Base-by-base conservation (phyloP, 169 alveolate species). In the Plasmodium relictum region DNA sequence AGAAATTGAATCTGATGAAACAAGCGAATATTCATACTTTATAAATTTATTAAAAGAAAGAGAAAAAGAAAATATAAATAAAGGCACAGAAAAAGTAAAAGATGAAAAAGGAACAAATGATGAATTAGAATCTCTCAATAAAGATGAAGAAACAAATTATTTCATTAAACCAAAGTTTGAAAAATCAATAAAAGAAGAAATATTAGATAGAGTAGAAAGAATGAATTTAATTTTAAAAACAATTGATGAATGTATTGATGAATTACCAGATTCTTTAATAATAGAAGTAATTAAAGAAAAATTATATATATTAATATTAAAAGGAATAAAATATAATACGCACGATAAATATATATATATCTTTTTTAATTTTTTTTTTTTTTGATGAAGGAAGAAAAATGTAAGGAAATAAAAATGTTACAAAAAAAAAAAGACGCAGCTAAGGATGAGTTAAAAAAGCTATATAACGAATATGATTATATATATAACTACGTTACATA, bases 181-280 rank as follows among this genome's bases (percentile, higher is more conserved):
- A 16, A 7, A 16, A 24, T 56, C 88, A 9, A 12, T 65, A 68
- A 48, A 63, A 42, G 52, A 76, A 4, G 88, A 76, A 63, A 76
- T 76, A 12, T 56, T 76, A 61, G 88, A 76, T 54, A 52, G 88
- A 3, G 88, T 63, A 22, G 88, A 76, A 63, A 50, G 88, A 20
- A 76, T 76, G 88, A 76, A 76, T 39, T 61, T 76, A 31, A 76
- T 76, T 63, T 76, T 76, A 50, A 61, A 62, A 62, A 76, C 48
- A 66, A 76, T 76, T 42, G 88, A 76, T 42, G 45, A 48, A 0
- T 76, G 70, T 9, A 76, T 76, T 45, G 88, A 76, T 50, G 88
- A 76, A 42, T n/a, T 76, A 12, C 88, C 88, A 45, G 88, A 76
- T 63, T 76, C 88, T 22, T 24, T 31, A 14, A 63, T 76, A 63